Percentiles rank a stretch among this genome's conserved stretches.
Conservation (phyloP, 371 early-diverging fungal species). For the Entomophthora muscae region DNA sequence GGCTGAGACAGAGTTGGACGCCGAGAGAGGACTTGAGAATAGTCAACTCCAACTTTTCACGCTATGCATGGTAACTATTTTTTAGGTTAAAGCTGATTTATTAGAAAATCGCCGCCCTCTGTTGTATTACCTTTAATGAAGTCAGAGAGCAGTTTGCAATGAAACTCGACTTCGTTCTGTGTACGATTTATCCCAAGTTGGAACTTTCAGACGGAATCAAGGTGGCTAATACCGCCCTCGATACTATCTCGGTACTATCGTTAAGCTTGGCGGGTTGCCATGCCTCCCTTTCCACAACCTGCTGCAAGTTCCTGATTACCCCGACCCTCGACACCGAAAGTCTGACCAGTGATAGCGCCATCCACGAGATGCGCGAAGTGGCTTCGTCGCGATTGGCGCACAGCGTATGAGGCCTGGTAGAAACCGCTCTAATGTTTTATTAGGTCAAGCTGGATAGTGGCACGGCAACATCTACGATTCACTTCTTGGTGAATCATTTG, state of each 20-base stretch:
- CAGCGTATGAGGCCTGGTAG: neutral
- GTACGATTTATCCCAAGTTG: neutral
- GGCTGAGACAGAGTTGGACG: neutral
- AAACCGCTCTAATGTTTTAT: neutral
- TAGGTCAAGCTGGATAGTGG: slow-evolving; percentile 3
- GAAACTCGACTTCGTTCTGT: neutral
- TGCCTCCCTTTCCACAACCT: slow-evolving; percentile 2
- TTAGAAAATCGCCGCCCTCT: slow-evolving; percentile 3
- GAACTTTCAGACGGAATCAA: neutral
- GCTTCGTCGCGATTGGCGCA: slow-evolving; percentile 1
- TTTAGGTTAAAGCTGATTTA: neutral
- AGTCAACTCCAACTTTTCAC: neutral
- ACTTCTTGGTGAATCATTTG: slow-evolving; percentile 7
- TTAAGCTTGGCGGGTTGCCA: slow-evolving; percentile 2
- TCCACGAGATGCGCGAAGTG: slow-evolving; percentile 1
- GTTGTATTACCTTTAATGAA: neutral
- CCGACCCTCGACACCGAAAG: neutral
- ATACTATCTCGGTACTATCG: slow-evolving; percentile 3
- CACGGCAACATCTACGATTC: slow-evolving; percentile 7
- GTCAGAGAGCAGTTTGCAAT: neutral
- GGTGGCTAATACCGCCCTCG: neutral
- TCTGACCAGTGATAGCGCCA: neutral
- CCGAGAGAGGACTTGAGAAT: neutral
- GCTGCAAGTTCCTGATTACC: slow-evolving; percentile 5
- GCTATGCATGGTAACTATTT: neutral